Evolutionary conservation across 163 green algal genomes (phyloP).

Genomic region (Chlamydomonas reinhardtii): DNA sequence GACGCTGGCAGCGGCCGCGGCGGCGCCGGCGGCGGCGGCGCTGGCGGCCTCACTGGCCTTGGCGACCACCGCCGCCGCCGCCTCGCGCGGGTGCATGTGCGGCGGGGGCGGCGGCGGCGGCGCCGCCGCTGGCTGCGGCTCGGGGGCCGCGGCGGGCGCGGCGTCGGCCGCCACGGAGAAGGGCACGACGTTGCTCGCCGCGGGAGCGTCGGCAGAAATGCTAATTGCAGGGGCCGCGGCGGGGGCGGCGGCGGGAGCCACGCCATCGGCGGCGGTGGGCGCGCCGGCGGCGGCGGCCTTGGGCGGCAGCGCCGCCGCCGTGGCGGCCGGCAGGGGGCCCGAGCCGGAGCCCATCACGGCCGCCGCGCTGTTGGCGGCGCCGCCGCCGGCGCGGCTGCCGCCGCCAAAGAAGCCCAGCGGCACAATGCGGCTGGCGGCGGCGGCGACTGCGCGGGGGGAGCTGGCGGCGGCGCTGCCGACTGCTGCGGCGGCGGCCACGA

Average conservation of each 20-base stretch:
- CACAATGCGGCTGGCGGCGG: conserved; percentile 2
- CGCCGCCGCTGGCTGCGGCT: too few relatives aligned
- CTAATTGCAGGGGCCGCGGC: neutral
- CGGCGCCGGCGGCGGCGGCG: neutral
- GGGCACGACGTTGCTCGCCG: neutral
- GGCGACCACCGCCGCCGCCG: too few relatives aligned
- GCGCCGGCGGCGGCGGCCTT: neutral
- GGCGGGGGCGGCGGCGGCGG: too few relatives aligned
- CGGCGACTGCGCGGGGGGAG: neutral
- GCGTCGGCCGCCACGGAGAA: too few relatives aligned
- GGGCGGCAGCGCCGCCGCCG: neutral
- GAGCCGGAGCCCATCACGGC: neutral
- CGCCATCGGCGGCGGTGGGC: neutral
- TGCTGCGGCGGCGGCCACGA: neutral
- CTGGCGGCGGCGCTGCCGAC: conserved; percentile 9
- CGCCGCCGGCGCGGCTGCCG: too few relatives aligned
- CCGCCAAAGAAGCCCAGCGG: conserved; percentile 1
- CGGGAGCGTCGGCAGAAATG: neutral
- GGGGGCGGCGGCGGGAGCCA: neutral
- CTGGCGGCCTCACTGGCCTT: too few relatives aligned
- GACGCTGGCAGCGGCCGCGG: neutral
- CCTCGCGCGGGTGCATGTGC: neutral
- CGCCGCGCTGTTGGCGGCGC: too few relatives aligned
- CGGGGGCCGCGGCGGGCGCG: too few relatives aligned
- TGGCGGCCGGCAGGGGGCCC: neutral